Evolutionary conservation across 805 yeast genomes (phyloP), one percentile per base, ranked within the genome.

Genomic region (Starmerella stigmatis): DNA sequence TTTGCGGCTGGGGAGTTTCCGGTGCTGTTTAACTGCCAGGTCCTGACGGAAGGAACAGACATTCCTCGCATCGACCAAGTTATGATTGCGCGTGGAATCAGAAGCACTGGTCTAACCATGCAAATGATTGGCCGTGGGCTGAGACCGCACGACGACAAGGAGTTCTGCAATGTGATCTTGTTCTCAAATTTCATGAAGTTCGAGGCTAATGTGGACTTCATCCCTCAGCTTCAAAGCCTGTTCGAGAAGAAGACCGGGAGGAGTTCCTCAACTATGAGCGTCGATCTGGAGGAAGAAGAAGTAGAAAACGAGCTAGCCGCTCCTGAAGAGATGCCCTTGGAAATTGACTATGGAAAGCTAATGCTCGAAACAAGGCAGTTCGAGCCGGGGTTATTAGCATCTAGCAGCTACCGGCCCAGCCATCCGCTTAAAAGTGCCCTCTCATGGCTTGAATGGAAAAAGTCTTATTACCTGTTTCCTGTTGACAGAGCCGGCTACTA

Each of bases 61-160:
- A 78, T 89, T 16, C 96, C 96, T 3, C 78, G 78, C 49, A 81
- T 86, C 46, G 96, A 88, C 57, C 78, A 86, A 25, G 66, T 88
- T 11, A 67, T 88, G 23, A 61, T 88, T 26, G 82, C 84, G 3
- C 65, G 96, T 27, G 95, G 96, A 1, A 83, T 96, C 0, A 71
- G 71, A 47, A 86, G 96, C 0, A 64, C 76, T 26, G 75, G 81
- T 0, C 63, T 88, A 34, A 63, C 85, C 29, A 70, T 78, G 15
- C 97, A 88, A 59, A 88, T 88, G 95, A 72, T 88, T 16, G 97
- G 97, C 0, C 69, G 97, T 45, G 97, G 96, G 0, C 64, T 88
- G 32, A 64, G 97, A 29, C 53, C 75, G 12, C 77, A 76, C 55
- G 65, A 70, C 2, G 74, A 71, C 0, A 88, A 88, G 57, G 61